Base-by-base conservation (phyloP, 495 filamentous ascomycete species). In the Ramalina intermedia region DNA sequence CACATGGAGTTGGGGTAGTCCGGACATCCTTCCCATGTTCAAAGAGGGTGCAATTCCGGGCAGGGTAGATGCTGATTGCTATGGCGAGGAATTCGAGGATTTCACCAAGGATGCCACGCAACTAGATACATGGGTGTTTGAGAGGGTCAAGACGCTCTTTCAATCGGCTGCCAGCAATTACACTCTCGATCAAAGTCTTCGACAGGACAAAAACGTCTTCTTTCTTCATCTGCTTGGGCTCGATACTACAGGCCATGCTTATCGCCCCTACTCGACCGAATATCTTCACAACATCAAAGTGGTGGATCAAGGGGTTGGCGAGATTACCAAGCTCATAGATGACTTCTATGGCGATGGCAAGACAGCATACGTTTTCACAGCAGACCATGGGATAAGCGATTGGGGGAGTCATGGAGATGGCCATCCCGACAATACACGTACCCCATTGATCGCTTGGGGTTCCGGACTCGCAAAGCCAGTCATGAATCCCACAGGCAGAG, bases 1-100 rank as follows among this genome's bases (percentile, higher is more conserved):
- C 66, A 96, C 93, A 4, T 99, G 93, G 93, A 90, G 87, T 63
- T 99, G 93, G 93, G 91, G 93, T 7, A 96, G 90, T 58, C 90
- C 90, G 12, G 93, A 99, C 69, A 99, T 99, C 58, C 67, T 96
- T 45, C 85, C 80, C 11, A 99, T 99, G 93, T 99, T 99, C 60
- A 78, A 93, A 60, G 78, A 90, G 53, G 93, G 93, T 1, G 93
- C 91, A 7, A 79, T 82, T n/a, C 84, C 85, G 5, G 85, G 86
- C 0, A 74, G 83, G 49, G 80, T 99, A 9, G 85, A 94, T 62
- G 81, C 84, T 18, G 82, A 83, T 48, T 85, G 71, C 39, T 99
- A 99, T 60, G 76, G 71, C 17, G 77, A 84, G 26, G 88, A 94
- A 43, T 73, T 78, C 43, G 93, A 99, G 65, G 90, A 99, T 60